A percentile compares a stretch with the other conserved stretches of the same genome.
These are phyloP conservation scores for Aspergillus luchuensis DNA, from an alignment of 2,329 filamentous ascomycete genomes.

Conservation along the genomic window DNA sequence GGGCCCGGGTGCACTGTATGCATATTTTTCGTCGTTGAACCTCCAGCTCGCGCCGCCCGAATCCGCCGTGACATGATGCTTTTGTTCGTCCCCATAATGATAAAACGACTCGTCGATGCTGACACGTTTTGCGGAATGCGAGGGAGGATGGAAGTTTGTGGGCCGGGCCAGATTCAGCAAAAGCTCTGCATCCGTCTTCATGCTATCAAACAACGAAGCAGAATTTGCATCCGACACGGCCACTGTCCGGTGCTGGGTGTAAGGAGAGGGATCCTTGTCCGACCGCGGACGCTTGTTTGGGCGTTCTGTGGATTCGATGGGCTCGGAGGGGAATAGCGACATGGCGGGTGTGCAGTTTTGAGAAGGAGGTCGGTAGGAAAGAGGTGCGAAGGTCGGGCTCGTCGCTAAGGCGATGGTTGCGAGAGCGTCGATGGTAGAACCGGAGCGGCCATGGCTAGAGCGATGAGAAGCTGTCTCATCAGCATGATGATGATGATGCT, in stretches of 20 bases:
- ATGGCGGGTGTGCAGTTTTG: conserved; percentile 27
- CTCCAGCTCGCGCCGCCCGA: conserved; percentile 21
- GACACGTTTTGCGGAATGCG: conserved; percentile 30
- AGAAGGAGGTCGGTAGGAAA: conserved; percentile 35
- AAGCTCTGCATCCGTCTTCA: conserved; percentile 52
- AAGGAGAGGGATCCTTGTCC: conserved; percentile 54
- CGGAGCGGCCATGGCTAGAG: conserved; percentile 46
- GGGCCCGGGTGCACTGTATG: conserved; percentile 18
- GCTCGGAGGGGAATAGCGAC: conserved; percentile 34
- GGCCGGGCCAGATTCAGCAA: conserved; percentile 49
- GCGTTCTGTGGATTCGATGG: conserved; percentile 43
- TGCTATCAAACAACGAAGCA: conserved; percentile 40
- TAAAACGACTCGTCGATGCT: conserved; percentile 36
- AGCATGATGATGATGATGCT: conserved; percentile 12
- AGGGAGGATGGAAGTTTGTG: conserved; percentile 34
- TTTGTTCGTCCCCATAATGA: conserved; percentile 26
- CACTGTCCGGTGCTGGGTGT: conserved; percentile 32
- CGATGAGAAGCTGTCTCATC: conserved; percentile 31
- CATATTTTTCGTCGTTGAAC: conserved; percentile 21
- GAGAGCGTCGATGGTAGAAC: conserved; percentile 52
- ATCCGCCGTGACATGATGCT: conserved; percentile 26
- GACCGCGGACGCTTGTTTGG: conserved; percentile 64
- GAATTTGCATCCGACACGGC: conserved; percentile 34
- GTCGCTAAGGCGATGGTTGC: conserved; percentile 55
- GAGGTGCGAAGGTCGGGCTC: conserved; percentile 46